Evolutionary conservation across 140 eudicot genomes (phyloP), one percentile per base, ranked within the genome.

Genomic region (Cichorium intybus): DNA sequence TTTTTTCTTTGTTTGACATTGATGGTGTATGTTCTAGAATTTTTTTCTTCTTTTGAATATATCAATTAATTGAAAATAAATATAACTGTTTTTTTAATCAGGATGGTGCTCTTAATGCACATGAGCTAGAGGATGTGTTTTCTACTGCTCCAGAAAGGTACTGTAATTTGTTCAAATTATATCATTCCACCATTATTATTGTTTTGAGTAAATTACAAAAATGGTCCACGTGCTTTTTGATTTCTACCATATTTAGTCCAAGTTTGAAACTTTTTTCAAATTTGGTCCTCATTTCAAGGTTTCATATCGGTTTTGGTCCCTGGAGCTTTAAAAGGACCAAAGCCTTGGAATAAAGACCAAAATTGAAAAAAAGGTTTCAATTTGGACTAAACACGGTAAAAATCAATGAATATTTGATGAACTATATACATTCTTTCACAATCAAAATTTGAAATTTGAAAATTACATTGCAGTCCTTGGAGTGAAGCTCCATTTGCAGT

Each of bases 71-170:
- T 35, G 6, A 69, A 51, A 70, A 64, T 58, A 23, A n/a, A n/a
- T 50, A 48, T 3, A 15, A 2, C 26, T n/a, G 0, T 9, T 49
- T 14, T 65, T 63, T n/a, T 60, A 52, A 58, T 75, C 80, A 90
- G 97, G 95, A 90, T 79, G 93, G 93, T 24, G 85, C 97, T 35
- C 86, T 90, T 53, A 75, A 83, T 56, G 64, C 82, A 62, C 71
- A 45, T 65, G 97, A 90, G 62, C 85, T 86, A 63, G 95, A 84
- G 59, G 97, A 86, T 62, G 69, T 90, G 29, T 90, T 90, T 69
- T 90, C 97, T 58, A 86, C 95, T 47, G 93, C 97, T 69, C 95
- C 97, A 53, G 95, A 90, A 60, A 86, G 93, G 97, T 90, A 80
- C 61, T 57, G 7, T 52, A 62, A 24, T 66, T 69, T 56, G 27